Evolutionary conservation across 2,329 filamentous ascomycete genomes (phyloP), one percentile per base, ranked within the genome.

Genomic region (Colletotrichum sp.): DNA sequence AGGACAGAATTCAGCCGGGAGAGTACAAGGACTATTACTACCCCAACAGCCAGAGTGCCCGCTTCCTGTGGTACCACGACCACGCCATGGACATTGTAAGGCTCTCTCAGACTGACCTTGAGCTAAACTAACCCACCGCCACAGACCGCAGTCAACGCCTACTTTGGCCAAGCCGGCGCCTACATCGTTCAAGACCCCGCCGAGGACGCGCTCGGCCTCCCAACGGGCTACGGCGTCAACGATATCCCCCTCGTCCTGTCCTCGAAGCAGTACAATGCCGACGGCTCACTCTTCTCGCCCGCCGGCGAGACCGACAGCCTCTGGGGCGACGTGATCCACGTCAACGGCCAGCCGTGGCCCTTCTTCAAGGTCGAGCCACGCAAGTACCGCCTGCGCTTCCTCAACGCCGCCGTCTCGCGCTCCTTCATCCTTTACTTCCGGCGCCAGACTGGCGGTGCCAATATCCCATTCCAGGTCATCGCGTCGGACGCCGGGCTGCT

Each of bases 21-120:
- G 82, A 92, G 78, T 91, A 88, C 82, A 92, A 92, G 80, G 91
- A 92, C 76, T 92, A 92, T 80, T 92, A 91, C 80, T 93, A 91
- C 77, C 90, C 90, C 12, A 92, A 92, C 79, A 83, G 80, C 16
- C 87, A 91, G 79, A 85, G 84, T 52, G 89, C 86, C 2, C 86
- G 90, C 48, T 85, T 89, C 0, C 84, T 91, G 34, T 92, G 91
- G 91, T 92, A 92, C 77, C 90, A 92, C 78, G 88, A 88, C 76
- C 84, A 85, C 71, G 84, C 85, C 16, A 80, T 86, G 68, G 80
- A 82, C 32, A 80, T 82, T 27, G 83, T 82, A 58, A 78, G 82
- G 27, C n/a, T 16, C 6, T 5, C 34, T 1, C n/a, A 28, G 0
- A 27, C 27, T 1, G 10, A 3, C 2, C 15, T 6, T 39, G 32